Evolutionary conservation across 495 filamentous ascomycete genomes (phyloP), one percentile per base, ranked within the genome.

Genomic region (Talaromyces trachyspermus): DNA sequence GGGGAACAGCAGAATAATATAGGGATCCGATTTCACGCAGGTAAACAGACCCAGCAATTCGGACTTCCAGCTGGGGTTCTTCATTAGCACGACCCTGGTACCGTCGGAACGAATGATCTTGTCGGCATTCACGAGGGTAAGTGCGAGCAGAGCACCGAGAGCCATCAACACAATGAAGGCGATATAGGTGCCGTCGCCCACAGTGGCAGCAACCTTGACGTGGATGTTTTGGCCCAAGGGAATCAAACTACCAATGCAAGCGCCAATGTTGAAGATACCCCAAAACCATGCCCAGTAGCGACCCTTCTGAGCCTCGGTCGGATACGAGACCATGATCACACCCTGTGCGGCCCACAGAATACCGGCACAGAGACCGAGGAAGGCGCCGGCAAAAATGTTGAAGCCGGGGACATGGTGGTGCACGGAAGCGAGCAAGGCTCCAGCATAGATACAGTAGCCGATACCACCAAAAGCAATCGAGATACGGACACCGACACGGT

Each of bases 61-160:
- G 38, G 60, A 68, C 42, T 55, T 56, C 78, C 80, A 85, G 26
- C 81, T 82, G 3, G 88, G 88, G 57, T 88, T 81, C 71, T 89
- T 86, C 85, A 88, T 89, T 14, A 89, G 57, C 53, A 90, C 82
- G 53, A 90, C 76, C 36, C 75, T 75, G 25, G 83, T 84, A 29
- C 88, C 88, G 62, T 95, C 89, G 2, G 72, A 60, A 43, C 89
- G 87, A 44, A 87, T 64, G 40, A 95, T 76, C 39, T 78, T 71
- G 46, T 80, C 72, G 38, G 85, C 85, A 53, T 90, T 61, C 19
- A 64, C 67, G 24, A 74, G 56, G 25, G 60, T 61, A 15, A 65
- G 67, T 8, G 86, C 80, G 1, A 95, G 69, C 44, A 70, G 43
- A 29, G 88, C 87, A 20, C 73, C 73, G 18, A 59, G 44, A 29